Base-by-base conservation (phyloP, 2,329 filamentous ascomycete species). In the Fusarium sp. region DNA sequence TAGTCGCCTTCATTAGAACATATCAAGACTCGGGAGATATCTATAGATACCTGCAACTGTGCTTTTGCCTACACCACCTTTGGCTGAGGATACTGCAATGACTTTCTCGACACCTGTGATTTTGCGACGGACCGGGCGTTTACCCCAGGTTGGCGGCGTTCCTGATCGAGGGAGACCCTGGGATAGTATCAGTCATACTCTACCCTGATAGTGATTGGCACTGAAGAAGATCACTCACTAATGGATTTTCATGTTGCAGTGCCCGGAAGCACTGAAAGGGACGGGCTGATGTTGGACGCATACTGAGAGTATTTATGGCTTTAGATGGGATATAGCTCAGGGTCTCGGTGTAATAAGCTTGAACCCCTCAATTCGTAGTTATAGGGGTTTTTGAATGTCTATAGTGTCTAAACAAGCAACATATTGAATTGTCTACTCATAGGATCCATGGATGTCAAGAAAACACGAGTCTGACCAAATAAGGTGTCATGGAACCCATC, bases 21-120 rank as follows among this genome's bases (percentile, higher is more conserved):
- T 1, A 6, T 42, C 38, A n/a, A 27, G 15, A 16, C 9, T 12
- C 39, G 16, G 25, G 46, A 25, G 27, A 15, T 18, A 14, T 31
- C 10, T 9, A 35, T 64, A 21, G 61, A 39, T 81, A 93, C 93
- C 92, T 66, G 95, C 92, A 48, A 98, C 91, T 12, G 96, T 99
- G 75, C 94, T 97, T 80, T 99, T 99, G 3, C 96, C 96, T 1
- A 99, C 96, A n/a, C 96, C 96, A 5, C 96, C 96, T 80, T 99
- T 99, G 19, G 96, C 96, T 4, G 95, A 98, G 8, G 94, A 97
- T 19, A 99, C 94, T n/a, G 95, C 94, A 66, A 99, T 90, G n/a
- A 98, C 91, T 80, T 97, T 97, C 73, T 90, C 89, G 29, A 99
- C 95, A 80, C 95, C 91, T 31, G 89, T 88, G 75, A 99, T 97